phyloP scores from a whole-genome alignment of 2,329 filamentous ascomycete genomes.

The Ambrosiella xylebori region DNA sequence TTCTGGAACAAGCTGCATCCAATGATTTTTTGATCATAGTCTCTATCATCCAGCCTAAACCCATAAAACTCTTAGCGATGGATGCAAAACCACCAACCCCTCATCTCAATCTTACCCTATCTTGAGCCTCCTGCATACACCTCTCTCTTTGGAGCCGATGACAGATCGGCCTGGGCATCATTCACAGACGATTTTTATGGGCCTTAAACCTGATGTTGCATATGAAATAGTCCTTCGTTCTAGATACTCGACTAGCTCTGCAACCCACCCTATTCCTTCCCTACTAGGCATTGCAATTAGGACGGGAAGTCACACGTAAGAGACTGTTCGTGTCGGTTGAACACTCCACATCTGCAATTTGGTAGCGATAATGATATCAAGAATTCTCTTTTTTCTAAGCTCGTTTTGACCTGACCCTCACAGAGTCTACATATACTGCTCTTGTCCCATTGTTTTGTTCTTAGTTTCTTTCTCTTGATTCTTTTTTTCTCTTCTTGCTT shows the following conservation, averaged over 20 bases:
- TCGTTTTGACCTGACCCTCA: neutral
- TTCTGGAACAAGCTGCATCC: neutral
- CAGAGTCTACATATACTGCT: neutral
- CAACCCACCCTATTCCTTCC: neutral
- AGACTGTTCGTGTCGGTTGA: neutral
- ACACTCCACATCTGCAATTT: neutral
- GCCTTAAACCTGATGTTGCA: neutral
- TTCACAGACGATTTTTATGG: neutral
- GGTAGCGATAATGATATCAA: neutral
- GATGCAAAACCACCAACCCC: conserved; percentile 5
- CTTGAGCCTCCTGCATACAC: conserved; percentile 9
- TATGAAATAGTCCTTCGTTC: neutral
- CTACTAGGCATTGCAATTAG: neutral
- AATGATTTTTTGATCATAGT: neutral
- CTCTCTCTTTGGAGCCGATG: neutral
- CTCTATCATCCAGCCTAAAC: neutral
- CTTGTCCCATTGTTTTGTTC: neutral
- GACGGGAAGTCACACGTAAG: neutral
- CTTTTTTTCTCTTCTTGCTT: neutral
- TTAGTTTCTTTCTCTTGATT: neutral
- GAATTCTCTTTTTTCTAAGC: neutral
- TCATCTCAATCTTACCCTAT: conserved; percentile 10
- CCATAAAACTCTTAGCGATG: neutral
- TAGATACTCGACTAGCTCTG: neutral
- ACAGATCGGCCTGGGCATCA: conserved; percentile 5